Base-by-base conservation (phyloP, 176 grass and related monocot species). In the Musa troglodytarum region DNA sequence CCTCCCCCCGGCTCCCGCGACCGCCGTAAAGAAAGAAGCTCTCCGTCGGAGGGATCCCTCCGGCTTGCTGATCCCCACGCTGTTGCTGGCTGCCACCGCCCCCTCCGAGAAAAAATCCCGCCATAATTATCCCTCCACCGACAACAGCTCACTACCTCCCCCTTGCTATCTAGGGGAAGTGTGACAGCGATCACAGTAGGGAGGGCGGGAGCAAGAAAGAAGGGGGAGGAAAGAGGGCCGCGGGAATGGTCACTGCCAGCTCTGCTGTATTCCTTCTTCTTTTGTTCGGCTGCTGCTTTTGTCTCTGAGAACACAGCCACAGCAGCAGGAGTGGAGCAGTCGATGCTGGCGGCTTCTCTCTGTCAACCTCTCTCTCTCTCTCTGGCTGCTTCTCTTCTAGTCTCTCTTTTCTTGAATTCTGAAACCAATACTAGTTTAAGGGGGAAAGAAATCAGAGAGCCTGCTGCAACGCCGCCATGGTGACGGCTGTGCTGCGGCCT, bases 21-120 rank as follows among this genome's bases (percentile, higher is more conserved):
- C 53, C 13, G 53, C 13, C 53, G 53, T 54, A 54, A 54, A 54
- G 53, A 14, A 54, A 54, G 53, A 54, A 54, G 53, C 11, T 54
- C 53, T 54, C 53, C 11, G 53, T 11, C 11, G 53, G 11, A 54
- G 53, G 53, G 53, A 54, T 54, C 53, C 53, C 53, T 54, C 53
- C 13, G 9, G 11, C 53, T 54, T 54, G 53, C 53, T 54, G 53
- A 14, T 54, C 53, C 53, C 53, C 13, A 14, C 53, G 53, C 53
- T 54, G 53, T 14, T 54, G 53, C 9, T 54, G 53, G 11, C 53
- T 54, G 53, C 53, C 53, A 14, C 53, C 53, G 53, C 53, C 53
- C 21, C 34, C 72, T 15, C 53, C 53, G 22, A 74, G 72, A 57
- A 28, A 74, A 14, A 74, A 74, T 29, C 72, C 72, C 24, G 72